A percentile compares a stretch with the other conserved stretches of the same genome.
Conservation (phyloP, 1,284 basidiomycete species). For the Leccinum olivaceoglutinosum region DNA sequence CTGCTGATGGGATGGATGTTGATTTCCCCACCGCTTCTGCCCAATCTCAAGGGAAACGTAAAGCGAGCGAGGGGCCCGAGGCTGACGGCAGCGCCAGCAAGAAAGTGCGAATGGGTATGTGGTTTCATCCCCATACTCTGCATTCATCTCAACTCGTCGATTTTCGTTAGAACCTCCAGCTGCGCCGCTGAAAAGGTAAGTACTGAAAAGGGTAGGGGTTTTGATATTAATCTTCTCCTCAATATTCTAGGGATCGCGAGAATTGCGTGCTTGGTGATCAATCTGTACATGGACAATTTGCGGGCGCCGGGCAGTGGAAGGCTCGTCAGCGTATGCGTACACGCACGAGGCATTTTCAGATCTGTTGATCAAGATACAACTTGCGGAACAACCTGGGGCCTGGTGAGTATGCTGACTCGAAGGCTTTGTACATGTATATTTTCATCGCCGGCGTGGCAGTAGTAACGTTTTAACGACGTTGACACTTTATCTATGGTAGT, state of each 20-base stretch:
- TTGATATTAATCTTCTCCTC: neutral
- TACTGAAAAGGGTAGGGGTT: neutral
- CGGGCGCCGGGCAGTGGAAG: no score
- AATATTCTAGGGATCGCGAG: slow-evolving; percentile 78
- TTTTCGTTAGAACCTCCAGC: slow-evolving; percentile 38
- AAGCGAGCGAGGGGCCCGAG: slow-evolving; percentile 47
- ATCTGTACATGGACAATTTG: no score
- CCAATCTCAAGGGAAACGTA: slow-evolving; percentile 50
- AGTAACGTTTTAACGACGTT: no score
- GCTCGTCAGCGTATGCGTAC: no score
- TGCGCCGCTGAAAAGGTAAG: slow-evolving; percentile 56
- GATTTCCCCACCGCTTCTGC: slow-evolving; percentile 32
- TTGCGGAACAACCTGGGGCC: no score
- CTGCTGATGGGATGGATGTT: slow-evolving; percentile 44
- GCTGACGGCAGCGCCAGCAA: slow-evolving; percentile 48
- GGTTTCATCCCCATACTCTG: neutral
- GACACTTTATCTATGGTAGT: no score
- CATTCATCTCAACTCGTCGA: slow-evolving; percentile 5
- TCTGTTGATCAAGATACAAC: no score
- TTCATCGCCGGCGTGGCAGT: no score
- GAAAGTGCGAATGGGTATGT: slow-evolving; percentile 54
- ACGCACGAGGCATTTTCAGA: no score
- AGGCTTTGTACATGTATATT: no score
- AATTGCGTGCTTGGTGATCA: slow-evolving; percentile 43
- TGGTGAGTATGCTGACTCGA: no score